Evolutionary conservation across 2,329 filamentous ascomycete genomes (phyloP).

Genomic region (Chaetothyriales sp.): DNA sequence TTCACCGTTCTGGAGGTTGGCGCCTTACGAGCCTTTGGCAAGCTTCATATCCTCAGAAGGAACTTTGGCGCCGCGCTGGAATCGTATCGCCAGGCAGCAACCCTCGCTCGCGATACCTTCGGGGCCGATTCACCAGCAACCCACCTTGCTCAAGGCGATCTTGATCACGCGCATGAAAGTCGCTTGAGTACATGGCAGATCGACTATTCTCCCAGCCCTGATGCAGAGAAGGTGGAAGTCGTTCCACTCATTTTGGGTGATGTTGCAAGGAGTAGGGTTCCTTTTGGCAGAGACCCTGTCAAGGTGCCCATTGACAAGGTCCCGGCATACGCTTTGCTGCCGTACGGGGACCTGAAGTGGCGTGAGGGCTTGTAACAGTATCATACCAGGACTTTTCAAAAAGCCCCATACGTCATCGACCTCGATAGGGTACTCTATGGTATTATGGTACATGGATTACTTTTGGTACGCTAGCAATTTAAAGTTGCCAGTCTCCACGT

Average conservation of each 20-base stretch:
- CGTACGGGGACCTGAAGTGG: not conserved
- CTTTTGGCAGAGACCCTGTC: not conserved
- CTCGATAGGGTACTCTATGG: no score
- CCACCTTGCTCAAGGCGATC: conserved; percentile 4
- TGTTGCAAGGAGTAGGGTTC: not conserved
- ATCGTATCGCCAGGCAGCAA: conserved; percentile 1
- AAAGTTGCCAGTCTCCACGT: no score
- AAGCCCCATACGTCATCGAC: not conserved
- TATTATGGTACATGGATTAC: no score
- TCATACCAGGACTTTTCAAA: not conserved
- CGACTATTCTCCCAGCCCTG: not conserved
- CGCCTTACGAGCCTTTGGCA: conserved; percentile 3
- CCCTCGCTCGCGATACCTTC: conserved; percentile 1
- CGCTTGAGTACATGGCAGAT: not conserved
- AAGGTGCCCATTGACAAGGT: not conserved
- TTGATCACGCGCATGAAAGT: not conserved
- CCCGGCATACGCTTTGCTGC: not conserved
- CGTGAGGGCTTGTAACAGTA: not conserved
- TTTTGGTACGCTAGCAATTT: no score
- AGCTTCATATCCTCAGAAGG: conserved; percentile 3
- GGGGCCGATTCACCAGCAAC: not conserved
- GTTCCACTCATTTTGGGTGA: not conserved
- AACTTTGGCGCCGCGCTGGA: conserved; percentile 3
- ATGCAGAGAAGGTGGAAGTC: not conserved
- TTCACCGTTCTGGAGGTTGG: conserved; percentile 1